Conservation (phyloP, 2,329 filamentous ascomycete species). For the Phaeophleospora eucalypticola region DNA sequence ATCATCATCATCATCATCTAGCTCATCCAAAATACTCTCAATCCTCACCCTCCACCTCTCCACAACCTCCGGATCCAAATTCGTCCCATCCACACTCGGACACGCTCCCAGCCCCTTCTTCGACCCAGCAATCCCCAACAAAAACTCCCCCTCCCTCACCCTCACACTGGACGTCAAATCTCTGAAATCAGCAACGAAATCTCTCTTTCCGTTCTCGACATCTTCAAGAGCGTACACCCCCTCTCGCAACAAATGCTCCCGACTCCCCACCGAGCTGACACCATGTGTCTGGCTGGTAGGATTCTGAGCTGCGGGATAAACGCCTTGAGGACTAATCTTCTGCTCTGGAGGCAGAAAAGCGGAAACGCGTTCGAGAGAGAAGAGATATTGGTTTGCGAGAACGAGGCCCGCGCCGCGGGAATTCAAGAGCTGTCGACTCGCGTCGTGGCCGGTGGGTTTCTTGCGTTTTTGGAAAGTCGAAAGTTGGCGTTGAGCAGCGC, state of each 20-base stretch:
- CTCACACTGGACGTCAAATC: slow-evolving; percentile 38
- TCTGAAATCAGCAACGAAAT: slow-evolving; percentile 41
- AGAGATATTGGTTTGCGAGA: slow-evolving; percentile 43
- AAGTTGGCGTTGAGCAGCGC: slow-evolving; percentile 42
- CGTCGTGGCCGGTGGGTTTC: slow-evolving; percentile 14
- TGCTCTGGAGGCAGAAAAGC: slow-evolving; percentile 32
- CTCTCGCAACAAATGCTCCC: slow-evolving; percentile 31
- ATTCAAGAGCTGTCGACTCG: slow-evolving; percentile 30
- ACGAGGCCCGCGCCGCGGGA: slow-evolving; percentile 38
- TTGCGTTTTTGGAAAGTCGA: slow-evolving; percentile 43
- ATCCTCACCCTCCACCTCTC: slow-evolving; percentile 26
- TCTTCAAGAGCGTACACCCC: slow-evolving; percentile 27
- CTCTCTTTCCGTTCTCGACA: slow-evolving; percentile 28
- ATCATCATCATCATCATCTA: slow-evolving; percentile 5
- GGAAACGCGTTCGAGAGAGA: slow-evolving; percentile 37
- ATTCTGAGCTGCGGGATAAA: slow-evolving; percentile 30
- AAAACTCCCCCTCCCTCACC: slow-evolving; percentile 44
- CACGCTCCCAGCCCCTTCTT: slow-evolving; percentile 38
- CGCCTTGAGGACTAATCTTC: slow-evolving; percentile 37
- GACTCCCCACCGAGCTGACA: slow-evolving; percentile 41
- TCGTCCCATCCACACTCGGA: slow-evolving; percentile 34
- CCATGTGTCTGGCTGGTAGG: slow-evolving; percentile 41
- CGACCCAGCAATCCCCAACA: slow-evolving; percentile 40
- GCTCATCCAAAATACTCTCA: slow-evolving; percentile 23
- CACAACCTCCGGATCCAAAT: slow-evolving; percentile 27